Evolutionary conservation across 192 early-diverging fungal genomes (phyloP).

Genomic region (Backusella tuberculispora): DNA sequence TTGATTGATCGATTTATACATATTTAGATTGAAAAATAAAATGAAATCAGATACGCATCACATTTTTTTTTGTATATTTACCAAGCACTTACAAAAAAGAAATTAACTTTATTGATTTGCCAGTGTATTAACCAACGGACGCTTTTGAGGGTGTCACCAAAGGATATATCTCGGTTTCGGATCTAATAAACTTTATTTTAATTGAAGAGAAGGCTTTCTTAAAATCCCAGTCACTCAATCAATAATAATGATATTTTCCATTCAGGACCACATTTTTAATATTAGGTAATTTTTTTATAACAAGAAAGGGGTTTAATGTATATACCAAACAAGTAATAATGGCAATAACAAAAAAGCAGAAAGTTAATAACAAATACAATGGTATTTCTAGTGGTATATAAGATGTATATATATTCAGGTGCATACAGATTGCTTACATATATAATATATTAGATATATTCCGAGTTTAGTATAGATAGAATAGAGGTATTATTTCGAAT

Average conservation of each 20-base stretch:
- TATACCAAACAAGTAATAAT: not conserved
- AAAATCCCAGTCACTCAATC: conserved; percentile 5
- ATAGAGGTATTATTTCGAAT: not conserved
- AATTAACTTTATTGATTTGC: not conserved
- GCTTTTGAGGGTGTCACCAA: not conserved
- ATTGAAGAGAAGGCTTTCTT: not conserved
- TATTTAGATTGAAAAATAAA: too few relatives aligned
- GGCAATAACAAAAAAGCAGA: not conserved
- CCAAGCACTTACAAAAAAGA: not conserved
- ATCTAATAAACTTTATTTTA: not conserved
- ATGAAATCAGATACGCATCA: too few relatives aligned
- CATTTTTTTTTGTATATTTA: too few relatives aligned
- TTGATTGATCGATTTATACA: too few relatives aligned
- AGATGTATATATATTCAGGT: not conserved
- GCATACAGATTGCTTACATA: not conserved
- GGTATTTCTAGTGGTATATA: not conserved
- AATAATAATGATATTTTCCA: not conserved
- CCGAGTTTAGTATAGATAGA: too few relatives aligned
- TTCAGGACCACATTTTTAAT: not conserved
- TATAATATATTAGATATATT: too few relatives aligned
- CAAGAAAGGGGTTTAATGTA: not conserved
- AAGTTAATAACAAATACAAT: not conserved
- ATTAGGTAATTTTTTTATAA: not conserved
- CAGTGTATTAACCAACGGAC: not conserved
- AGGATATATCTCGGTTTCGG: not conserved